Percentiles rank a stretch among this genome's conserved stretches.
These are phyloP conservation scores for Nakazawaea sp. DNA, from an alignment of 805 yeast species.

Conservation along the genomic window DNA sequence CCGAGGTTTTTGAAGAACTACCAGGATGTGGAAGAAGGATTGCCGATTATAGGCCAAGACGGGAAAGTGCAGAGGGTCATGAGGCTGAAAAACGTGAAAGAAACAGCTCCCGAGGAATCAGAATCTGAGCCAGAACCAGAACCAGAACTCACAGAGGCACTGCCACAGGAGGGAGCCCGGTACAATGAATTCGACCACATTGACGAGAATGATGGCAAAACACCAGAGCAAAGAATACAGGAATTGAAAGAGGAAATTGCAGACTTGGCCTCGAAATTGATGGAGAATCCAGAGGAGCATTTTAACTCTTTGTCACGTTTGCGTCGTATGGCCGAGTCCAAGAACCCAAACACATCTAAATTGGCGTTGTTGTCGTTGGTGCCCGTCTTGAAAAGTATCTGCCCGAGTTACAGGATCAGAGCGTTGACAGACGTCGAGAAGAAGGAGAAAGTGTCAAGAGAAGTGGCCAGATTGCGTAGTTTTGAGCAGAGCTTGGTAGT, in stretches of 20 bases:
- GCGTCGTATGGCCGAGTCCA: constrained; percentile 62
- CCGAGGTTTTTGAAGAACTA: constrained; percentile 52
- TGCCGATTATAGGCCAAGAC: constrained; percentile 71
- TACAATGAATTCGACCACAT: constrained; percentile 22
- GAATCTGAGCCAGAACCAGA: constrained; percentile 13
- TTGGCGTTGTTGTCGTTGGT: constrained; percentile 73
- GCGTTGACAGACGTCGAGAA: constrained; percentile 77
- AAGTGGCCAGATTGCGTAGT: constrained; percentile 66
- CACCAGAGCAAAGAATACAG: constrained; percentile 46
- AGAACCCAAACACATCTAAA: constrained; percentile 58
- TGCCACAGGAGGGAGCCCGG: constrained; percentile 3
- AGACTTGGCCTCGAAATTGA: constrained; percentile 63
- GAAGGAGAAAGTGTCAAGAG: constrained; percentile 76
- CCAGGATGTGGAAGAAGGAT: constrained; percentile 48
- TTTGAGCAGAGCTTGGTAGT: constrained; percentile 75
- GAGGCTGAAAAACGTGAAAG: constrained; percentile 20
- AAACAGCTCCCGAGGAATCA: constrained; percentile 12
- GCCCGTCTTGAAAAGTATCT: constrained; percentile 75
- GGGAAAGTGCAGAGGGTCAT: constrained; percentile 71
- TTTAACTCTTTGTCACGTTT: constrained; percentile 57
- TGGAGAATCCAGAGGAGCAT: constrained; percentile 88
- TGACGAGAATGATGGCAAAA: constrained; percentile 35
- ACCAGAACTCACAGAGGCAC: constrained; percentile 15
- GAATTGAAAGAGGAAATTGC: constrained; percentile 81
- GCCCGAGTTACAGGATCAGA: constrained; percentile 85